Evolutionary conservation across 2,329 filamentous ascomycete genomes (phyloP).

Genomic region (Mycosphaerella sp.): DNA sequence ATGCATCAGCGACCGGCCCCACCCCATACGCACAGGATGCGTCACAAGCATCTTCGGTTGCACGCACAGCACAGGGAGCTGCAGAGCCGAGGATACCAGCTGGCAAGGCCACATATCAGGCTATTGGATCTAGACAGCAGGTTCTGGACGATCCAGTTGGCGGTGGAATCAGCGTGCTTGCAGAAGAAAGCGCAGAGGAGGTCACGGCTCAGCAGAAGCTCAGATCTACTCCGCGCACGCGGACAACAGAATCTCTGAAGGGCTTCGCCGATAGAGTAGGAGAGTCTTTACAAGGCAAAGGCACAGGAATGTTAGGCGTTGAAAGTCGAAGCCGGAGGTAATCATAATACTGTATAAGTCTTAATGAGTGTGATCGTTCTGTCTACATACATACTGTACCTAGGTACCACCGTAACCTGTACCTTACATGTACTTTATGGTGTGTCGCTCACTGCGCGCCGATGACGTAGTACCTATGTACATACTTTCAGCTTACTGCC

Average conservation of each 20-base stretch:
- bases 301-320: constrained; percentile 41
- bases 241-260: constrained; percentile 38
- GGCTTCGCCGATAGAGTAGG: constrained; percentile 42
- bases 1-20: background rate
- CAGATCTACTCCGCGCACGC: constrained; percentile 39
- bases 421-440: no score
- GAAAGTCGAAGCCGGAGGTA: constrained; percentile 32
- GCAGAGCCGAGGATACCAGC: constrained; percentile 26
- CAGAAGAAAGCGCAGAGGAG: constrained; percentile 40
- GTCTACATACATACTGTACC: background rate
- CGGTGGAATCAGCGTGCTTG: constrained; percentile 35
- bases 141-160: constrained; percentile 35
- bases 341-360: constrained; percentile 5
- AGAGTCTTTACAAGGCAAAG: constrained; percentile 41
- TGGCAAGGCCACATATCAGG: constrained; percentile 38
- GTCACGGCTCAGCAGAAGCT: constrained; percentile 26
- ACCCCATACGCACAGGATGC: constrained; percentile 27
- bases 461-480: background rate
- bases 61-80: constrained; percentile 16
- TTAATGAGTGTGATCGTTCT: constrained; percentile 4
- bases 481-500: background rate
- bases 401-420: background rate
- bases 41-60: constrained; percentile 19
- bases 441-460: background rate
- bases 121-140: constrained; percentile 36